These are phyloP conservation scores for Lathyrus sativus DNA, from an alignment of 306 rosid genomes.

Conservation along the genomic window DNA sequence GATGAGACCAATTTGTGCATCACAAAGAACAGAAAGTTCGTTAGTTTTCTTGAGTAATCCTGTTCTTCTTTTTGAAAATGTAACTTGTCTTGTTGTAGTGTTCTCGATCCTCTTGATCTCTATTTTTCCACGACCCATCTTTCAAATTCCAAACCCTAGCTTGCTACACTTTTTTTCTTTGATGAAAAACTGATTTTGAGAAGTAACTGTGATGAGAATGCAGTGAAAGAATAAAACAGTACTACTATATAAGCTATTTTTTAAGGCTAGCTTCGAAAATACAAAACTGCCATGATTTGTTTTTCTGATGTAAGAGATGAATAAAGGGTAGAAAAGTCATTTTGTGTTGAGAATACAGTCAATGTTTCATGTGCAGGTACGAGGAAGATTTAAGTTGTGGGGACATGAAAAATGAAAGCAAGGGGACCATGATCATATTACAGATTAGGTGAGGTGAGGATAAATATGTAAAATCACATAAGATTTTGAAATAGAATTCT, in stretches of 20 bases:
- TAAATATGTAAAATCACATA: background rate
- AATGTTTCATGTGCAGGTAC: background rate
- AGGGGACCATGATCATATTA: background rate
- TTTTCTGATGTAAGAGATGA: background rate
- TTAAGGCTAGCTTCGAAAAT: background rate
- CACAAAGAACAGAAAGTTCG: conserved; percentile 79
- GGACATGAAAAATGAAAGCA: background rate
- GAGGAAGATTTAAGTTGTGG: conserved; percentile 6
- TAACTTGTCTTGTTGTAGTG: conserved; percentile 66
- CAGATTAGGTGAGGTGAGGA: background rate
- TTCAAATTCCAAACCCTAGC: conserved; percentile 12
- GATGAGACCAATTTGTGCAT: conserved; percentile 70
- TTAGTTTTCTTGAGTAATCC: conserved; percentile 70
- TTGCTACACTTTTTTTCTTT: background rate
- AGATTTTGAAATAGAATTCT: background rate
- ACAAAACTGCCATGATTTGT: conserved; percentile 25
- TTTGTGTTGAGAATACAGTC: background rate
- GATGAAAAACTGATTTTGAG: background rate
- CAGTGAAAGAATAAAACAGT: background rate
- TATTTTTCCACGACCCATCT: conserved; percentile 72
- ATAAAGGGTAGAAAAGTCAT: conserved; percentile 10
- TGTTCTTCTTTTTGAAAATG: conserved; percentile 60
- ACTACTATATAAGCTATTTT: background rate
- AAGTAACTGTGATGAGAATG: background rate
- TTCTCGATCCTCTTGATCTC: conserved; percentile 65